Evolutionary conservation across 192 early-diverging fungal genomes (phyloP).

Genomic region (Backusella circina): DNA sequence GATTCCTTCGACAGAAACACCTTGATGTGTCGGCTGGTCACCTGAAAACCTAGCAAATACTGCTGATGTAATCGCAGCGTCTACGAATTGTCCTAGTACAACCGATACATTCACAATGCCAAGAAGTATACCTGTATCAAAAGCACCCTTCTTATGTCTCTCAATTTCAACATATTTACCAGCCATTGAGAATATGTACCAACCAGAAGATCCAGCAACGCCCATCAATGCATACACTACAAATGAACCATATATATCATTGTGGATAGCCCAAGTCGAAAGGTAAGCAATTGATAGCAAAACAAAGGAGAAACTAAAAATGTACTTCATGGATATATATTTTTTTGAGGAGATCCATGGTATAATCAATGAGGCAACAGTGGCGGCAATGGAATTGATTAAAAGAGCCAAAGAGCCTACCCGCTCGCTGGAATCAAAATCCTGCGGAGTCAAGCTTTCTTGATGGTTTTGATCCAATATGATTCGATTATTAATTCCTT

Average conservation of each 20-base stretch:
- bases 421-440: background rate
- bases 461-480: background rate
- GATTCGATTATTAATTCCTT: background rate
- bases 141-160: background rate
- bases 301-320: background rate
- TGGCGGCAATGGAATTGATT: background rate
- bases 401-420: background rate
- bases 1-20: background rate
- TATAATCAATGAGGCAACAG: background rate
- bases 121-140: background rate
- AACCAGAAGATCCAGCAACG: background rate
- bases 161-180: background rate
- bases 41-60: background rate
- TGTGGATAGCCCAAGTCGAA: background rate
- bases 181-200: background rate
- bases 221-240: background rate
- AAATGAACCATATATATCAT: background rate
- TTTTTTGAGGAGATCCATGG: background rate
- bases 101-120: background rate
- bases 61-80: background rate
- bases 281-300: background rate
- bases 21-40: background rate
- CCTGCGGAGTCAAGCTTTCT: background rate
- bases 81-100: background rate
- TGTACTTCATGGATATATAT: background rate